Base-by-base conservation (phyloP, 2,329 filamentous ascomycete genomes). In the Ophiostoma ulmi region DNA sequence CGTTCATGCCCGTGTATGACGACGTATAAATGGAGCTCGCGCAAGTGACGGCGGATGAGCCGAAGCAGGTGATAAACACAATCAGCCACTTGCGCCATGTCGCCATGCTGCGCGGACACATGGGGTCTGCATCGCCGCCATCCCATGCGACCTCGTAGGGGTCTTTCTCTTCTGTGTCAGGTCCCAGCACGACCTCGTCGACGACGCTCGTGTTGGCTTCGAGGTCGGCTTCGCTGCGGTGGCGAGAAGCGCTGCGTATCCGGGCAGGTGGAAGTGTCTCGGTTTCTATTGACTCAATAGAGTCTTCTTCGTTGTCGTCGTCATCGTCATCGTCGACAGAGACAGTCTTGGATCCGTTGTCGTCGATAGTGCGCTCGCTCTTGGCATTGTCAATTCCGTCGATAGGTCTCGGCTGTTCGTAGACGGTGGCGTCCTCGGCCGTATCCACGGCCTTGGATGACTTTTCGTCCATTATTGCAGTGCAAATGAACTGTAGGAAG, bases 1-100 rank as follows among this genome's bases (percentile, higher is more conserved):
- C 80, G 73, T 90, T 87, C 80, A 97, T 87, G 79, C 95, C 91
- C 22, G 76, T 77, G 78, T 97, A 97, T 0, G 91, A 95, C 14
- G 88, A 87, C 0, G 93, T 94, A 79, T 97, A 97, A 75, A 97
- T 88, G n/a, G 93, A 95, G 67, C 91, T 94, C 1, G 91, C 88
- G 77, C 90, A 74, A 26, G 74, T 74, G 90, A 97, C 93, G 79
- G 92, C 94, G 72, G 95, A 83, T 66, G 91, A 91, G 8, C 90
- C 91, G 70, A 85, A 78, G 11, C 89, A 88, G n/a, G 93, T 85
- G 71, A 97, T 90, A 48, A 88, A 75, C 0, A 94, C 88, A 73
- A 97, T 90, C 39, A 88, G 71, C 94, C 94, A 97, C 77, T 94
- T 94, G 73, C 87, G 86, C n/a, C 80, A 77, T 22, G 79, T 84